phyloP scores from a whole-genome alignment of 2,329 filamentous ascomycete species.

The Aureobasidium sp. region DNA sequence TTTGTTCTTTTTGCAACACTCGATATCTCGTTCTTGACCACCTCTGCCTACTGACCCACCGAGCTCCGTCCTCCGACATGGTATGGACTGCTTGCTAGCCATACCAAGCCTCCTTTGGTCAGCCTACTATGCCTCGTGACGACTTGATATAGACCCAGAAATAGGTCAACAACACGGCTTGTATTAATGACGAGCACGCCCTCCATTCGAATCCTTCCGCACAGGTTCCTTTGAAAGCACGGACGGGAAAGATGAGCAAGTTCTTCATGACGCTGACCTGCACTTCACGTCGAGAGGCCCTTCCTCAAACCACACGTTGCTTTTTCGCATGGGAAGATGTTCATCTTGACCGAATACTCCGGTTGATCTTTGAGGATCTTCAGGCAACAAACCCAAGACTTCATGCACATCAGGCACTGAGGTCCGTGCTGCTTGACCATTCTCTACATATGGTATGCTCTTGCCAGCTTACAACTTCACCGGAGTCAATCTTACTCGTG shows the following conservation, averaged over 20 bases:
- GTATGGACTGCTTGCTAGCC: not conserved
- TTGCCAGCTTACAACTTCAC: not conserved
- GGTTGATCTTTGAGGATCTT: not conserved
- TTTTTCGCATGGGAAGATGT: not conserved
- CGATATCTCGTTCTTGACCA: not conserved
- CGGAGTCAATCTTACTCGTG: not conserved
- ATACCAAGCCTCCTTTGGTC: not conserved
- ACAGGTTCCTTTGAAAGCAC: not conserved
- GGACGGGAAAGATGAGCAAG: not conserved
- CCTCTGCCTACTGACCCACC: not conserved
- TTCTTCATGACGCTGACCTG: not conserved
- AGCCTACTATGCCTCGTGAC: not conserved
- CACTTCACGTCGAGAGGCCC: not conserved
- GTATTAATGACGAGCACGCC: not conserved
- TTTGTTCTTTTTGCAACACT: not conserved
- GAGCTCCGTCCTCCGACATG: not conserved
- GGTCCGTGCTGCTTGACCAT: constrained; percentile 1
- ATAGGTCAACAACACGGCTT: not conserved
- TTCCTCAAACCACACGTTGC: not conserved
- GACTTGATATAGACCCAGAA: not conserved
- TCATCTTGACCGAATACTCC: not conserved
- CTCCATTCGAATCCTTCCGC: not conserved
- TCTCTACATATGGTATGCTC: not conserved
- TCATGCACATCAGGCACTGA: not conserved
- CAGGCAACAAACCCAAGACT: not conserved